These are phyloP conservation scores for Kalanchoe fedtschenkoi DNA, from an alignment of 164 flowering plant genomes.

Conservation along the genomic window DNA sequence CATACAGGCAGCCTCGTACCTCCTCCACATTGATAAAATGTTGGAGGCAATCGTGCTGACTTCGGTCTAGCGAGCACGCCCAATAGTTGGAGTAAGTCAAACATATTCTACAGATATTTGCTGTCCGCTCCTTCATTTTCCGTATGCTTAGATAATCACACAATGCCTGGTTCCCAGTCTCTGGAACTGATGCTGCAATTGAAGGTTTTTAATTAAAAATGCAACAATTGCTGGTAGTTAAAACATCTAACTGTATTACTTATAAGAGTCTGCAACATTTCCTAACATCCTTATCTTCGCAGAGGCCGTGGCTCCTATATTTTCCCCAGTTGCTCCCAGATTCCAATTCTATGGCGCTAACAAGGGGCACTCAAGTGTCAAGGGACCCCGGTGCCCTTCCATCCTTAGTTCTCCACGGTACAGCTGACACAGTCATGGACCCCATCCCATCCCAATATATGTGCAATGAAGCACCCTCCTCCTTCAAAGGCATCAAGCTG, in stretches of 20 bases:
- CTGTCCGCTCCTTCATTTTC: no score
- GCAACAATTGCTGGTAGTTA: no score
- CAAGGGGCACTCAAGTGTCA: slow-evolving; percentile 54
- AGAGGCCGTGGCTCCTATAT: slow-evolving; percentile 77
- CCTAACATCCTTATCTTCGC: neutral
- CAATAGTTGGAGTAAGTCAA: slow-evolving; percentile 86
- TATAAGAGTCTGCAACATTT: neutral
- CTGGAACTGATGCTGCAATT: no score
- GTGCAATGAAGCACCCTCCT: slow-evolving; percentile 58
- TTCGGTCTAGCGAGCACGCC: slow-evolving; percentile 93
- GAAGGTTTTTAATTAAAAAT: neutral
- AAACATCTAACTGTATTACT: no score
- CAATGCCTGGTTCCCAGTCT: no score
- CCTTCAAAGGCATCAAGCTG: slow-evolving; percentile 62
- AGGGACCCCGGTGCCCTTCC: slow-evolving; percentile 65
- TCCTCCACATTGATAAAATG: slow-evolving; percentile 60
- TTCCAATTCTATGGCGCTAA: slow-evolving; percentile 57
- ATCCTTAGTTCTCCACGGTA: no score
- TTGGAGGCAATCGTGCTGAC: slow-evolving; percentile 81
- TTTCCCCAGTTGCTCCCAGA: slow-evolving; percentile 52
- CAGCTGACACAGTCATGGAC: slow-evolving; percentile 68
- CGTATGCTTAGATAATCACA: no score
- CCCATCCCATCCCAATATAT: slow-evolving; percentile 54
- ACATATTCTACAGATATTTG: no score
- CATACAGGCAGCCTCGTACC: slow-evolving; percentile 64